Percentiles rank a stretch among this genome's conserved stretches.
These are phyloP conservation scores for Coniferiporia sulphurascens DNA, from an alignment of 1,284 basidiomycete species.

Conservation along the genomic window DNA sequence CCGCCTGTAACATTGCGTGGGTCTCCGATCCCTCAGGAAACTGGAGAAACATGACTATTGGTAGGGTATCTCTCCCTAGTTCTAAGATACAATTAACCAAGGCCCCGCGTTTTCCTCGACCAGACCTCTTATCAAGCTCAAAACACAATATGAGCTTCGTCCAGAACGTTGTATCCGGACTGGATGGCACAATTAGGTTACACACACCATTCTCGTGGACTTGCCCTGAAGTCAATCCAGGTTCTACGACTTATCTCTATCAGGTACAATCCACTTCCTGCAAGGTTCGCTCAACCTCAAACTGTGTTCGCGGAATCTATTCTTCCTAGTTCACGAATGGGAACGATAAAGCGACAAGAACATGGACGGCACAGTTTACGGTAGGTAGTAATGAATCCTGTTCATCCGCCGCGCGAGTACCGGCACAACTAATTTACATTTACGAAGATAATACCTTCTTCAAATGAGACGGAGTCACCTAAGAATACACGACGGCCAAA, in stretches of 20 bases:
- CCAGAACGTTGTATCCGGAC: slow-evolving; percentile 25
- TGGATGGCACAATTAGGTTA: slow-evolving; percentile 36
- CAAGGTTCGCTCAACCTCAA: too few relatives aligned
- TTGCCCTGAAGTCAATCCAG: slow-evolving; percentile 36
- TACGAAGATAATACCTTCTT: slow-evolving; percentile 29
- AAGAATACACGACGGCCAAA: slow-evolving; percentile 30
- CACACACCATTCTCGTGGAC: slow-evolving; percentile 36
- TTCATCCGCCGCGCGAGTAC: neutral
- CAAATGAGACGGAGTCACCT: slow-evolving; percentile 26
- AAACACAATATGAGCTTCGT: slow-evolving; percentile 35
- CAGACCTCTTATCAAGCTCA: slow-evolving; percentile 38
- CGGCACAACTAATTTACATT: neutral
- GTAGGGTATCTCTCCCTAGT: slow-evolving; percentile 23
- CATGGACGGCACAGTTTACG: slow-evolving; percentile 38
- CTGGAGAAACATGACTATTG: slow-evolving; percentile 36
- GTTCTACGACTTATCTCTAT: slow-evolving; percentile 38
- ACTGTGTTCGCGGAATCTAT: neutral
- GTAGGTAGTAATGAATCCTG: slow-evolving; percentile 22
- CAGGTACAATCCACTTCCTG: slow-evolving; percentile 25
- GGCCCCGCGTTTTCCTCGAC: neutral
- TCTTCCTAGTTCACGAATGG: slow-evolving; percentile 31
- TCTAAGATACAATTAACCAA: neutral
- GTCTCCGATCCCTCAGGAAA: slow-evolving; percentile 25
- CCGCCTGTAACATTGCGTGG: slow-evolving; percentile 31
- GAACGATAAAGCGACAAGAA: slow-evolving; percentile 24